Base-by-base conservation (phyloP, 495 filamentous ascomycete species). In the Peziza echinospora region DNA sequence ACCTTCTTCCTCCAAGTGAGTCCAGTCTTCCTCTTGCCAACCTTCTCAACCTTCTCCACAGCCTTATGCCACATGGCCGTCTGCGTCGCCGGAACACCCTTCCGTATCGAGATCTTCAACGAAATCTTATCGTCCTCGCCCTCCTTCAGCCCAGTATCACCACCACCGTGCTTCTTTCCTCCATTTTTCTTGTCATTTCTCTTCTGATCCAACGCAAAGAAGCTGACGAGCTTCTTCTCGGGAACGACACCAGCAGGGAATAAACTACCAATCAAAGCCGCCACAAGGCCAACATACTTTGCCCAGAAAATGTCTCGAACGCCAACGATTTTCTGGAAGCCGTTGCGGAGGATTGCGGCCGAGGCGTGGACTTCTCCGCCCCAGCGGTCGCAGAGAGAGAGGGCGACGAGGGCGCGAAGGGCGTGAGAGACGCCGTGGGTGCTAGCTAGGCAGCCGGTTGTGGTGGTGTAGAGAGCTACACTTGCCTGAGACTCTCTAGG, bases 301-400 rank as follows among this genome's bases (percentile, higher is more conserved):
- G 68, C 66, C 76, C 77, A 80, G 69, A 73, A 80, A 13, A 64
- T 62, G 44, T 65, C 62, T 45, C 67, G 64, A 0, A 62, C 53
- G 0, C 64, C 64, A 0, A 71, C 55, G 5, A 76, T 57, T 26
- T 62, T 60, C 13, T 65, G 63, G 0, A 79, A 54, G 10, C 69
- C 62, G 2, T 55, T 46, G 22, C 67, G 64, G 8, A 76, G 61
- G 13, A 3, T 17, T 1, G 13, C 6, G 2, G 57, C 55, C 21
- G 62, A 51, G 52, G 79, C 75, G 4, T 68, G 66, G 1, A 92
- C 62, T 47, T 71, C 67, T 5, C 72, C 76, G 11, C 77, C 80
- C 71, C 82, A 91, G 50, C 86, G 70, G 41, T 77, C 80, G 45
- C 76, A 84, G 10, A 87, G 69, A 2, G 78, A 70, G 1, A 93